Evolutionary conservation across 2,329 filamentous ascomycete genomes (phyloP).

Genomic region (Phialophora tarda): DNA sequence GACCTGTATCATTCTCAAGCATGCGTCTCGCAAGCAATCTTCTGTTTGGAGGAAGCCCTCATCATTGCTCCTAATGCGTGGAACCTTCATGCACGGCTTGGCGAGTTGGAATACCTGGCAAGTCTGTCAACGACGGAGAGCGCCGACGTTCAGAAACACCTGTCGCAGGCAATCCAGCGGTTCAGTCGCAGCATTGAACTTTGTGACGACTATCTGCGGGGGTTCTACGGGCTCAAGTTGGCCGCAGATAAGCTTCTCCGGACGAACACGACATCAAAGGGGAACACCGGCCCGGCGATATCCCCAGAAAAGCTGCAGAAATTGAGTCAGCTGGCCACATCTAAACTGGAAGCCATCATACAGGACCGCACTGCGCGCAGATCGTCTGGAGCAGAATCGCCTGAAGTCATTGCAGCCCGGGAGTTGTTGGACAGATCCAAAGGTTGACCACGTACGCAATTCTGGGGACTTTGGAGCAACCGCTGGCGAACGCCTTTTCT

Average conservation of each 20-base stretch:
- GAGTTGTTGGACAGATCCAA: constrained; percentile 46
- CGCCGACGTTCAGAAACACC: constrained; percentile 53
- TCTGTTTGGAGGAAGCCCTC: constrained; percentile 87
- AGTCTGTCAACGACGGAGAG: constrained; percentile 43
- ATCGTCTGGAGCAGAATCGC: constrained; percentile 44
- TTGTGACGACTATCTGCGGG: constrained; percentile 88
- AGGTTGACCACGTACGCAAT: constrained; percentile 21
- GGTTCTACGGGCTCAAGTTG: constrained; percentile 84
- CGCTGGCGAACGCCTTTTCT: background rate
- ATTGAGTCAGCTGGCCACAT: constrained; percentile 47
- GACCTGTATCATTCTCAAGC: constrained; percentile 84
- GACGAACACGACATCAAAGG: constrained; percentile 27
- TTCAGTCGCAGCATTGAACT: constrained; percentile 92
- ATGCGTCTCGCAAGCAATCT: constrained; percentile 81
- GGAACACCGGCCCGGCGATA: constrained; percentile 17
- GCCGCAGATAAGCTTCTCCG: constrained; percentile 36
- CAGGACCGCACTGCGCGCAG: constrained; percentile 43
- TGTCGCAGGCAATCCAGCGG: constrained; percentile 77
- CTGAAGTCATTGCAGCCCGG: constrained; percentile 51
- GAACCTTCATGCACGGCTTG: constrained; percentile 89
- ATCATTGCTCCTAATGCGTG: constrained; percentile 88
- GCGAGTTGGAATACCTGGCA: constrained; percentile 76
- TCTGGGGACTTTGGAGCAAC: constrained; percentile 5
- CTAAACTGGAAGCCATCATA: constrained; percentile 47
- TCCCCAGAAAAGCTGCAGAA: constrained; percentile 39